A percentile compares a stretch with the other conserved stretches of the same genome.
Evolutionary conservation across 2,329 filamentous ascomycete species (phyloP).

Genomic region (Scedosporium minutisporum): DNA sequence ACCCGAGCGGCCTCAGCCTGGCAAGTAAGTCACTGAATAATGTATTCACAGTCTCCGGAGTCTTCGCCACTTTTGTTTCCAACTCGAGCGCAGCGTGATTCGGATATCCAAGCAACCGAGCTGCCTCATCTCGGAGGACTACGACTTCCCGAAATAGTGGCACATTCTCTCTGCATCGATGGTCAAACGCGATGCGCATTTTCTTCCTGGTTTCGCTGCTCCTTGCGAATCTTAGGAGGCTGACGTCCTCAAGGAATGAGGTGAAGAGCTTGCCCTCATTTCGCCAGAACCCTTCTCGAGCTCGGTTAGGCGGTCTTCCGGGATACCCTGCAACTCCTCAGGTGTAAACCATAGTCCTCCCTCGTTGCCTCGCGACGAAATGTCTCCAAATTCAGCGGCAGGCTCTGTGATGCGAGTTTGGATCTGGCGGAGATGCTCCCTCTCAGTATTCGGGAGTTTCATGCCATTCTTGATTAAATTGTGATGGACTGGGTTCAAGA

Average conservation of each 20-base stretch:
- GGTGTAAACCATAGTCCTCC: not conserved
- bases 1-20: not conserved
- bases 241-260: no score
- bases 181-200: not conserved
- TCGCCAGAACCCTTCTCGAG: no score
- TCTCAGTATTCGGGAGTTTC: not conserved
- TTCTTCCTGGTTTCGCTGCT: not conserved
- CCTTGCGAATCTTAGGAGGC: not conserved
- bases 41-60: conserved; percentile 1
- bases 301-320: no score
- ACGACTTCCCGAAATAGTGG: conserved; percentile 5
- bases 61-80: conserved; percentile 3
- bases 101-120: conserved; percentile 6
- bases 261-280: no score
- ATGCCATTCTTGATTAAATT: not conserved
- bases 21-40: not conserved
- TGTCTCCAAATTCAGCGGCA: not conserved
- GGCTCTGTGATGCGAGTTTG: not conserved
- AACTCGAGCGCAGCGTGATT: conserved; percentile 3
- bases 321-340: no score
- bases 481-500: not conserved
- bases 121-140: conserved; percentile 8
- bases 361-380: not conserved
- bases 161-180: conserved; percentile 7
- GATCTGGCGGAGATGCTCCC: not conserved